A percentile compares a stretch with the other conserved stretches of the same genome.
phyloP scores from a whole-genome alignment of 164 flowering plant species.

The Stephania japonica region DNA sequence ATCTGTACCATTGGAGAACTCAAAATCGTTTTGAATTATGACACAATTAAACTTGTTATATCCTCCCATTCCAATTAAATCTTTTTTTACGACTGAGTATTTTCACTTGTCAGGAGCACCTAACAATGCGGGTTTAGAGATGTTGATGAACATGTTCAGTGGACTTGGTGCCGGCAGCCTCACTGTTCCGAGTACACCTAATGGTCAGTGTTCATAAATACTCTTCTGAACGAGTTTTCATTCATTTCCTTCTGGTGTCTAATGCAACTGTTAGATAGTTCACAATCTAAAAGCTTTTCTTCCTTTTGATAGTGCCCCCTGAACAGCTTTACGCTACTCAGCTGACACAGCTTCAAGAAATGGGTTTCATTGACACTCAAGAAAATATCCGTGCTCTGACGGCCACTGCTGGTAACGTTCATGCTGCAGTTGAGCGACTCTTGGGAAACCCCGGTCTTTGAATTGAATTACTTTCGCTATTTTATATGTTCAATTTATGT shows the following conservation, averaged over 20 bases:
- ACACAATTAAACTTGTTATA: neutral
- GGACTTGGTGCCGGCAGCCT: constrained; percentile 52
- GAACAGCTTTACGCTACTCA: constrained; percentile 91
- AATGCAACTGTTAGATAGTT: neutral
- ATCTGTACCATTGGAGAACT: neutral
- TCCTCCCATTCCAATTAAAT: neutral
- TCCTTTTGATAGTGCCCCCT: constrained; percentile 65
- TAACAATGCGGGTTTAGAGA: constrained; percentile 37
- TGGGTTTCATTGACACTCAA: constrained; percentile 94
- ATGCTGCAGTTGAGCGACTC: constrained; percentile 98
- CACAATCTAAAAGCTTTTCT: neutral
- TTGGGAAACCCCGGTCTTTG: constrained; percentile 59
- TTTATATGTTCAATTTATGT: constrained; percentile 1
- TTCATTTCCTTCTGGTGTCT: neutral
- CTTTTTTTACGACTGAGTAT: neutral
- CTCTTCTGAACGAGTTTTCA: neutral
- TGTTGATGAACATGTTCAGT: constrained; percentile 63
- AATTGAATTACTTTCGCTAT: neutral
- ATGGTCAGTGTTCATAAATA: constrained; percentile 27
- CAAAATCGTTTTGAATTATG: neutral
- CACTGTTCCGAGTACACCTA: constrained; percentile 25
- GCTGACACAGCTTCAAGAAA: constrained; percentile 88
- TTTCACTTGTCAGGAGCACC: constrained; percentile 26
- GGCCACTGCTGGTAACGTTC: constrained; percentile 91
- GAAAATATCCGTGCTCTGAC: constrained; percentile 85